These are phyloP conservation scores for Piper longum DNA, from an alignment of 164 flowering plant species.

Conservation along the genomic window DNA sequence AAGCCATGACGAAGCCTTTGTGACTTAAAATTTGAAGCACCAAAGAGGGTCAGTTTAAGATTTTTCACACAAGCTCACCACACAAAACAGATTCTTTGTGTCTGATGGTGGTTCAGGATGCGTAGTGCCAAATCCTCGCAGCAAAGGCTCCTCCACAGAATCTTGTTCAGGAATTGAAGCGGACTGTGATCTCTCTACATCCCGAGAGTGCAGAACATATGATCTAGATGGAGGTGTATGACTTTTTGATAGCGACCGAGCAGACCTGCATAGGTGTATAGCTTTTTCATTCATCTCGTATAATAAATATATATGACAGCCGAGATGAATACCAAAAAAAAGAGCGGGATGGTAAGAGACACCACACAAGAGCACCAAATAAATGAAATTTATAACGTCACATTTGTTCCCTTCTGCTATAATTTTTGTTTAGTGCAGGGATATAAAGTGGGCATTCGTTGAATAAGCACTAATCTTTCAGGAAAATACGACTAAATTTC, in stretches of 20 bases:
- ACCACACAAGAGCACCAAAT: neutral
- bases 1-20: constrained; percentile 1
- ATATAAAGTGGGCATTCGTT: too few relatives aligned
- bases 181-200: constrained; percentile 12
- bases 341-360: neutral
- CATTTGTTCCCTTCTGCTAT: too few relatives aligned
- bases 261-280: constrained; percentile 31
- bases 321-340: neutral
- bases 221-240: constrained; percentile 39
- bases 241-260: constrained; percentile 49
- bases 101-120: constrained; percentile 25
- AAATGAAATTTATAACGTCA: neutral
- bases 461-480: too few relatives aligned
- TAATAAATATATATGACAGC: too few relatives aligned
- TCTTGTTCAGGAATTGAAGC: constrained; percentile 2
- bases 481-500: too few relatives aligned
- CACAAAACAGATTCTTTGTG: constrained; percentile 34
- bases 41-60: neutral
- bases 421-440: too few relatives aligned
- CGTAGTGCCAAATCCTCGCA: constrained; percentile 3
- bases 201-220: constrained; percentile 12
- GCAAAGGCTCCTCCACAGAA: constrained; percentile 45
- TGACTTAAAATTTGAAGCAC: neutral
- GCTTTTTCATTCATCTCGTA: too few relatives aligned
- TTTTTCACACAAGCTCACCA: constrained; percentile 22